Evolutionary conservation across 2,329 filamentous ascomycete genomes (phyloP).

Genomic region (Fusarium pseudonygamai): DNA sequence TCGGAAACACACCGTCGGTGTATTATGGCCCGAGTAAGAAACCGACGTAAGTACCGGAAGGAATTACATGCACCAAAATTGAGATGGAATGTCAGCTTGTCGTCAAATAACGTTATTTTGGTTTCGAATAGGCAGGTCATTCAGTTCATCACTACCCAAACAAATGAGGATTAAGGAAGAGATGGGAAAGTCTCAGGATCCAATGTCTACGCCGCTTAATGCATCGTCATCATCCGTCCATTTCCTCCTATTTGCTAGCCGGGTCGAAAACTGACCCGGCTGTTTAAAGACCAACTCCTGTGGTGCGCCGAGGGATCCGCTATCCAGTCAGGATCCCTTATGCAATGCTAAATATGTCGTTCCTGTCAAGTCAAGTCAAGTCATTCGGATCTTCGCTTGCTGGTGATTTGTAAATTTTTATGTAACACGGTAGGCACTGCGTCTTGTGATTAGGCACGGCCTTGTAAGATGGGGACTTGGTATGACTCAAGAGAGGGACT

Average conservation of each 20-base stretch:
- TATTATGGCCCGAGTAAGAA: background rate
- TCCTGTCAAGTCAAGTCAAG: background rate
- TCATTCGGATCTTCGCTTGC: constrained; percentile 4
- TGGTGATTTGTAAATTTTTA: constrained; percentile 28
- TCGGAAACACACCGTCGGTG: background rate
- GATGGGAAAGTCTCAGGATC: background rate
- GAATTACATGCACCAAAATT: background rate
- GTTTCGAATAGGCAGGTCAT: constrained; percentile 26
- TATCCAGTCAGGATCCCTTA: constrained; percentile 33
- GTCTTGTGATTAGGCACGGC: constrained; percentile 16
- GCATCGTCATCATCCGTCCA: constrained; percentile 25
- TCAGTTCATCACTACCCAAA: constrained; percentile 23
- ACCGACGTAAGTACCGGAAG: background rate
- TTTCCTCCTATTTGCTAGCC: constrained; percentile 28
- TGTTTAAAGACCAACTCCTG: constrained; percentile 28
- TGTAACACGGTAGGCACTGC: constrained; percentile 49
- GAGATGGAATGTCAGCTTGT: constrained; percentile 27
- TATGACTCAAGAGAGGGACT: constrained; percentile 33
- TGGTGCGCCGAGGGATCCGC: constrained; percentile 36
- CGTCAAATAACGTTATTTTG: constrained; percentile 8
- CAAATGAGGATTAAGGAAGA: constrained; percentile 18
- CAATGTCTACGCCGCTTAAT: constrained; percentile 35
- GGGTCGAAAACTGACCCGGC: constrained; percentile 30
- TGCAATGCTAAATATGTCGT: constrained; percentile 35
- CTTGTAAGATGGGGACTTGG: background rate